A percentile compares a stretch with the other conserved stretches of the same genome.
Evolutionary conservation across 805 yeast species (phyloP).

Genomic region (Candida orba): DNA sequence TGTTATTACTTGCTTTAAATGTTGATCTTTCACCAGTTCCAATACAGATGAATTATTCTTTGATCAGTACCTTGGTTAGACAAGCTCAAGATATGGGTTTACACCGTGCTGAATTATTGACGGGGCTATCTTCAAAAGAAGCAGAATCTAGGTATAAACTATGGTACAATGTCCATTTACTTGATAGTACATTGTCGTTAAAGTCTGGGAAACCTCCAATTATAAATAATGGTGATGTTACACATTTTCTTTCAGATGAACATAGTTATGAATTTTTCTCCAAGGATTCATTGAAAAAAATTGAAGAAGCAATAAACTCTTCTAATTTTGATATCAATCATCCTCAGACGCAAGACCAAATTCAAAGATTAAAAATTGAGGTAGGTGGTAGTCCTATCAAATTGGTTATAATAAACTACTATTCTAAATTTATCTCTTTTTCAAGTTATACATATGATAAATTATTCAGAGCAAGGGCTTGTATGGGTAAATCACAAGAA

Average conservation of each 20-base stretch:
- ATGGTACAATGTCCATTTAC: constrained; percentile 44
- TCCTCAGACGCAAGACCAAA: not conserved
- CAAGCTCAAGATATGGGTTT: constrained; percentile 54
- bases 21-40: constrained; percentile 31
- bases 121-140: constrained; percentile 31
- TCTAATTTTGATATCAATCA: not conserved
- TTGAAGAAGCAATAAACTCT: not conserved
- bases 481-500: constrained; percentile 11
- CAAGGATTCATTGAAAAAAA: constrained; percentile 6
- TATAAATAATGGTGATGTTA: constrained; percentile 32
- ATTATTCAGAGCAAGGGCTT: constrained; percentile 16
- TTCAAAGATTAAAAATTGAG: not conserved
- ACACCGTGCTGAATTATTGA: constrained; percentile 40
- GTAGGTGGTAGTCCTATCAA: constrained; percentile 6
- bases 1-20: constrained; percentile 37
- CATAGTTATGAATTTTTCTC: constrained; percentile 9
- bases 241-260: constrained; percentile 6
- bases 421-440: constrained; percentile 7
- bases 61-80: constrained; percentile 41
- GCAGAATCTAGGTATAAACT: constrained; percentile 30
- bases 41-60: constrained; percentile 32
- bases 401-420: constrained; percentile 7
- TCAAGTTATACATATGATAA: constrained; percentile 12
- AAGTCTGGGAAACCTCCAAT: constrained; percentile 44
- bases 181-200: constrained; percentile 39